Evolutionary conservation across 768 basidiomycete species (phyloP).

Genomic region (Pleurotus citrinopileatus): DNA sequence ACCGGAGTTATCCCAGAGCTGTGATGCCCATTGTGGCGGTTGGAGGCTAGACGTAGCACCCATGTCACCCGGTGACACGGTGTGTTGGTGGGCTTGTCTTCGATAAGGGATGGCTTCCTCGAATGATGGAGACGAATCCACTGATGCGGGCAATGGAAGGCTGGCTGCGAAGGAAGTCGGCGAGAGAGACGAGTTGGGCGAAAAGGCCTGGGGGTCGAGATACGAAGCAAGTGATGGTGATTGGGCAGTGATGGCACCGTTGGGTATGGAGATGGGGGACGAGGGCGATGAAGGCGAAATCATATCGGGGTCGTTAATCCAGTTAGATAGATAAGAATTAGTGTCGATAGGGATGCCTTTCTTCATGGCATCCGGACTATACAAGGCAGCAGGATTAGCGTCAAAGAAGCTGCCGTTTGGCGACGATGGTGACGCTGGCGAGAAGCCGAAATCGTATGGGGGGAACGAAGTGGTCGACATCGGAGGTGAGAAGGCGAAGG

Average conservation of each 20-base stretch:
- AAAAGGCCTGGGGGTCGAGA: constrained; percentile 40
- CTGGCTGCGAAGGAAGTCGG: constrained; percentile 60
- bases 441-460: constrained; percentile 32
- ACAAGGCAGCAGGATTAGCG: constrained; percentile 36
- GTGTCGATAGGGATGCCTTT: constrained; percentile 44
- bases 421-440: constrained; percentile 32
- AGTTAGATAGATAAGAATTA: constrained; percentile 46
- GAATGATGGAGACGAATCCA: constrained; percentile 54
- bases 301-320: constrained; percentile 62
- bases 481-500: constrained; percentile 37
- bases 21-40: constrained; percentile 64
- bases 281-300: constrained; percentile 24
- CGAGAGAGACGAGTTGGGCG: constrained; percentile 52
- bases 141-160: constrained; percentile 59
- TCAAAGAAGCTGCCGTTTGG: constrained; percentile 24
- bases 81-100: constrained; percentile 36
- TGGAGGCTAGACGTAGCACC: constrained; percentile 32
- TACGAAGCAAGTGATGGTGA: constrained; percentile 50
- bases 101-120: constrained; percentile 37
- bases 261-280: constrained; percentile 30
- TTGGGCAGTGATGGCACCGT: constrained; percentile 37
- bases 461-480: constrained; percentile 12
- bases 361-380: constrained; percentile 37
- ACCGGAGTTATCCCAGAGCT: constrained; percentile 58
- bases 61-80: constrained; percentile 62